Evolutionary conservation across 208 protist genomes (phyloP), one percentile per base, ranked within the genome.

Genomic region (Acanthamoeba triangularis): DNA sequence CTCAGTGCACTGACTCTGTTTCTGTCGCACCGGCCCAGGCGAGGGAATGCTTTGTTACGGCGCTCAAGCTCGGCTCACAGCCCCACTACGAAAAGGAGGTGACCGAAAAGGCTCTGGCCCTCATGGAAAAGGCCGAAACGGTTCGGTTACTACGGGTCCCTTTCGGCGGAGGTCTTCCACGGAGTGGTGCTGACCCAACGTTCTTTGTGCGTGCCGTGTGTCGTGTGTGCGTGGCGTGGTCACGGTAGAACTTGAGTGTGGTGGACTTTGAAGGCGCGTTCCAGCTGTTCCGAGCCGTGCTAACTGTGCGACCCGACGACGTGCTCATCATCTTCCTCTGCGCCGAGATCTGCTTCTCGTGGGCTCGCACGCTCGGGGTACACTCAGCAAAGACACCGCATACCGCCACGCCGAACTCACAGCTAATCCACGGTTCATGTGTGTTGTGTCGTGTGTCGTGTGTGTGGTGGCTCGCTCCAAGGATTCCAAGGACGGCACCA

Each of bases 281-380:
- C 54, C 52, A 95, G 91, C 37, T 95, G 72, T 87, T 95, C n/a
- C 18, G 84, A 44, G 91, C 91, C 14, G 72, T 95, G 49, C 76
- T 95, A 49, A 87, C 20, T 25, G 91, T 95, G 56, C 28, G 61
- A 20, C 91, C 91, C 14, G 52, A 84, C 10, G 74, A 95, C 56
- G 49, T 88, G 52, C 76, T 87, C 20, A 56, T 95, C 54, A 33
- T 95, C n/a, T 95, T 95, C 41, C 72, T 95, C 35, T 95, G 91
- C 69, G 91, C 91, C 44, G 91, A 95, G 56, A 82, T 95, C 25
- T 95, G 91, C 72, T 95, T 56, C 35, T 82, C 91, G 23, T 95
- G 91, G 91, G 91, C 91, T 30, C 49, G 47, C n/a, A 44, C 65
- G 23, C 16, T 95, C 23, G 49, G 76, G 2, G 87, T 93, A 93